phyloP scores from a whole-genome alignment of 1,284 basidiomycete species.

The Vanrija sp. region DNA sequence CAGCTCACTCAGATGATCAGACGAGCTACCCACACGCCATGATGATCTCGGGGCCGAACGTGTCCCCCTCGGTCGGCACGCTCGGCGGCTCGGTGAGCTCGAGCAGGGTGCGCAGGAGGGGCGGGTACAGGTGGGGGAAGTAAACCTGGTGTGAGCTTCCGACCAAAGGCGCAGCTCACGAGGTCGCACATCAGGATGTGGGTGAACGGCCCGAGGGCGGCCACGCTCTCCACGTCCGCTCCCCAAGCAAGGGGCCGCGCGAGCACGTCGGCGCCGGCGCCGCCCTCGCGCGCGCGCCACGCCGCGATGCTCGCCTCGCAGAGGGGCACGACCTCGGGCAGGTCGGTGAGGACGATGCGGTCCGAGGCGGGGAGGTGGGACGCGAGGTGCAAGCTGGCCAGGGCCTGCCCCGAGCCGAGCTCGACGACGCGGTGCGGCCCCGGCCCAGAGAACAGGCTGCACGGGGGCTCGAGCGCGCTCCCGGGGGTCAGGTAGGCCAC shows the following conservation, averaged over 20 bases:
- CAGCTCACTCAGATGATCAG: neutral
- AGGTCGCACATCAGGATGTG: slow-evolving; percentile 46
- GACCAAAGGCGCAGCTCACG: slow-evolving; percentile 20
- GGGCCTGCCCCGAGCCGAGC: slow-evolving; percentile 44
- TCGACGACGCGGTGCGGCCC: slow-evolving; percentile 30
- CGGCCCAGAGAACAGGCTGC: slow-evolving; percentile 26
- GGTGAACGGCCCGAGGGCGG: slow-evolving; percentile 23
- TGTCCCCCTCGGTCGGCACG: neutral
- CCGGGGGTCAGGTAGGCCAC: slow-evolving; percentile 38
- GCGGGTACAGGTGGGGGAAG: slow-evolving; percentile 45
- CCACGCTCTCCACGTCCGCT: slow-evolving; percentile 14
- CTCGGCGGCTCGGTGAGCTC: slow-evolving; percentile 34
- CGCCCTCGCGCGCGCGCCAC: slow-evolving; percentile 11
- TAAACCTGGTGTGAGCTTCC: slow-evolving; percentile 32
- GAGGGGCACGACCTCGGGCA: slow-evolving; percentile 41
- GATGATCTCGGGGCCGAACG: slow-evolving; percentile 42
- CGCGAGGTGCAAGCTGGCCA: slow-evolving; percentile 40
- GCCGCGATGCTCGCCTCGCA: slow-evolving; percentile 28
- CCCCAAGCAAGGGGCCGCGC: slow-evolving; percentile 41
- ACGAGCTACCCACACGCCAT: slow-evolving; percentile 37
- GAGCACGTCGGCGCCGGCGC: slow-evolving; percentile 17
- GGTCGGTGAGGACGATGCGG: slow-evolving; percentile 38
- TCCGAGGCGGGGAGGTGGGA: slow-evolving; percentile 21
- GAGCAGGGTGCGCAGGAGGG: slow-evolving; percentile 37
- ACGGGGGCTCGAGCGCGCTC: slow-evolving; percentile 32